Evolutionary conservation across 2,329 filamentous ascomycete species (phyloP), one percentile per base, ranked within the genome.

Genomic region (Ceratocystis destructans): DNA sequence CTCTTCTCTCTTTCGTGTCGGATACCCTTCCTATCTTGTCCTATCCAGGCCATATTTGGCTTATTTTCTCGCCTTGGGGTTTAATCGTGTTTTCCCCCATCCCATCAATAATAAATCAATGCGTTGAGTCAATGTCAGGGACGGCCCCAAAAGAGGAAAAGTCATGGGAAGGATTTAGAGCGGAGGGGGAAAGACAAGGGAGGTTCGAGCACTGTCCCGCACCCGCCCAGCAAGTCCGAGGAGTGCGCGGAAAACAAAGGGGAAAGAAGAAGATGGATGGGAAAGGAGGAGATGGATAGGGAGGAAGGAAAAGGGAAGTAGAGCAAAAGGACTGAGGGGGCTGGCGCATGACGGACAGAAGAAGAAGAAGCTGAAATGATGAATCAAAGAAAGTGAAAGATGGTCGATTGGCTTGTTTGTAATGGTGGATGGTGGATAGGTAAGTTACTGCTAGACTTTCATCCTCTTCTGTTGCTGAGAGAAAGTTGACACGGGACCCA

Each of bases 121-220:
- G 6, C n/a, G 17, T 37, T 59, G 55, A 59, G 33, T 31, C 55
- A 37, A 59, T 59, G 55, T 20, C 55, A 59, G 55, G 55, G 55
- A 59, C 55, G n/a, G 28, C 15, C 25, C 28, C 55, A 28, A 37
- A 59, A 59, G 28, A 59, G 55, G 55, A 25, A 37, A 59, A 59
- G 28, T n/a, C 28, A 59, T 59, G 55, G 55, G 55, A 59, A 59
- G 55, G 55, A 59, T 59, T 59, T 33, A 59, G 55, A 59, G 55
- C 55, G 55, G 55, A 59, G 55, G 55, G 28, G 55, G 17, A 20
- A 59, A 59, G 55, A 59, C 55, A 59, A n/a, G 55, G 55, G 17
- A 33, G 28, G 25, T 59, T 59, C 55, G 17, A 59, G 55, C 28
- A 31, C 33, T 20, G 28, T 59, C n/a, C 55, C 55, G 55, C 17